Percentiles rank a stretch among this genome's conserved stretches.
These are phyloP conservation scores for Nyctanthes arbortristis DNA, from an alignment of 257 asterid genomes.

Conservation along the genomic window DNA sequence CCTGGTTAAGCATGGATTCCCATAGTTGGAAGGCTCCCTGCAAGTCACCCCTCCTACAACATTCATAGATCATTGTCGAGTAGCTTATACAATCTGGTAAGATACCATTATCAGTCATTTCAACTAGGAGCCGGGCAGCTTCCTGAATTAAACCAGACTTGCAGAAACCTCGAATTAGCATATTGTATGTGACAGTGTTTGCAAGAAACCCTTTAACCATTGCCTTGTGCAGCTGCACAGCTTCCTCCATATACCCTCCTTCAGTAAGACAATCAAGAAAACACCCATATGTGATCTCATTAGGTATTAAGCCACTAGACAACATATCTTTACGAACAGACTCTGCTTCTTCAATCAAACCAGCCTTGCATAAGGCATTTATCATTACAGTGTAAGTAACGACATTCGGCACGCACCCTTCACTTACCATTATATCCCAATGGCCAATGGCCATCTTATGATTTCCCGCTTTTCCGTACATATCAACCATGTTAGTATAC, in stretches of 20 bases:
- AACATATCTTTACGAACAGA: slow-evolving; percentile 62
- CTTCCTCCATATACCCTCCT: slow-evolving; percentile 68
- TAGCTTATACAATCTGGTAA: slow-evolving; percentile 76
- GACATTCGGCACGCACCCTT: slow-evolving; percentile 63
- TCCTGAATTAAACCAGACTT: slow-evolving; percentile 53
- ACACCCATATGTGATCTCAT: slow-evolving; percentile 74
- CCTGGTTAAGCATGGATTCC: slow-evolving; percentile 66
- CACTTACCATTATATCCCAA: slow-evolving; percentile 74
- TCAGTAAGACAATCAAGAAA: slow-evolving; percentile 72
- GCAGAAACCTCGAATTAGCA: slow-evolving; percentile 78
- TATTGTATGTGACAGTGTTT: slow-evolving; percentile 68
- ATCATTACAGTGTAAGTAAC: slow-evolving; percentile 72
- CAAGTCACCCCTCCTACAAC: slow-evolving; percentile 67
- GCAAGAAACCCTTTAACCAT: slow-evolving; percentile 58
- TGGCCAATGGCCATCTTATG: slow-evolving; percentile 60
- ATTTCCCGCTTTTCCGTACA: slow-evolving; percentile 62
- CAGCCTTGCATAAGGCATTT: slow-evolving; percentile 65
- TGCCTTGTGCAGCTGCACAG: slow-evolving; percentile 54
- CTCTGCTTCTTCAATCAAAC: slow-evolving; percentile 61
- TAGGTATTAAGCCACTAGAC: slow-evolving; percentile 55
- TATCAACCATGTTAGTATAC: slow-evolving; percentile 71
- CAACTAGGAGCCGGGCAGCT: slow-evolving; percentile 47
- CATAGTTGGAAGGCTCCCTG: slow-evolving; percentile 57
- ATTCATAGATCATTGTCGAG: slow-evolving; percentile 58
- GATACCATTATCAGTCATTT: slow-evolving; percentile 57